A percentile compares a stretch with the other conserved stretches of the same genome.
Evolutionary conservation across 176 grass and related monocot species (phyloP).

Genomic region (Bolboschoenus planiculmis): DNA sequence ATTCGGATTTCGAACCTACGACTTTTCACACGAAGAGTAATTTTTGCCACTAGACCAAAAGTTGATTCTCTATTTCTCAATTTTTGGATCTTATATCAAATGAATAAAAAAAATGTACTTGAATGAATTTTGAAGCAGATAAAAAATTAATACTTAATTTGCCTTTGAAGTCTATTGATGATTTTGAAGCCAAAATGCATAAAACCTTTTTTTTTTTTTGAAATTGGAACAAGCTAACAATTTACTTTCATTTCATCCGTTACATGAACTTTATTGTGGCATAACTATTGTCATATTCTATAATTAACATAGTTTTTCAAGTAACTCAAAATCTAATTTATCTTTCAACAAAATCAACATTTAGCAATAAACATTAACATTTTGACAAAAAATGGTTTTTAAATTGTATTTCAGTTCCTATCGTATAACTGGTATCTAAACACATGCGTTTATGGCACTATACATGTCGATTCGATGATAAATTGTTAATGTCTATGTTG

Average conservation of each 20-base stretch:
- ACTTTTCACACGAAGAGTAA: too few species aligned
- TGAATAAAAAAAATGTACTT: too few species aligned
- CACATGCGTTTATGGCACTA: neutral
- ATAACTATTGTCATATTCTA: neutral
- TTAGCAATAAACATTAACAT: neutral
- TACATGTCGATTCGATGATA: neutral
- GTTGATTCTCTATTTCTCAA: too few species aligned
- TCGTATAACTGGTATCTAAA: neutral
- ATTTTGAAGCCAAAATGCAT: too few species aligned
- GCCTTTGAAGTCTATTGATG: too few species aligned
- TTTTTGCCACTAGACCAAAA: too few species aligned
- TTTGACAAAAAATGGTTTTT: neutral
- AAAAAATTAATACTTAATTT: too few species aligned
- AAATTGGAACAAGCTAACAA: neutral
- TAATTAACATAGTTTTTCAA: neutral
- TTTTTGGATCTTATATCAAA: too few species aligned
- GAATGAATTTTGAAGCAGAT: too few species aligned
- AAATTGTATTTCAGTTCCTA: neutral
- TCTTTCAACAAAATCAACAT: neutral
- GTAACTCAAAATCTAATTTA: neutral
- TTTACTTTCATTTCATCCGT: neutral
- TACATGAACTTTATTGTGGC: neutral
- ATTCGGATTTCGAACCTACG: too few species aligned
- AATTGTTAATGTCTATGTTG: neutral
- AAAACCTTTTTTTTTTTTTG: too few species aligned